These are phyloP conservation scores for Hanseniaspora taiwanica DNA, from an alignment of 805 yeast genomes.

Conservation along the genomic window DNA sequence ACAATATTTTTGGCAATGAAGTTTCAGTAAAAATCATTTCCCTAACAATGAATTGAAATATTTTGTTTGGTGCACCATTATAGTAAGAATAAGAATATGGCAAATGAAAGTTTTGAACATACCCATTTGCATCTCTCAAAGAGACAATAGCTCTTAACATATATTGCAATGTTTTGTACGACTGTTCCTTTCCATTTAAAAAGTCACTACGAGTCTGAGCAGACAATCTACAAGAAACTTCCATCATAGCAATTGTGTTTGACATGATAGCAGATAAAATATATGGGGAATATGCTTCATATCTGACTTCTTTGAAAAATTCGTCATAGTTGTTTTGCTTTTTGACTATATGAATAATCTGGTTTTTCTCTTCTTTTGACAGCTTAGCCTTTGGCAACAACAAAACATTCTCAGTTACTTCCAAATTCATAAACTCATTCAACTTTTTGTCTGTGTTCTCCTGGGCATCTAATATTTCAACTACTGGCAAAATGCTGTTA, in stretches of 20 bases:
- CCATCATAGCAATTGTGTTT: constrained; percentile 43
- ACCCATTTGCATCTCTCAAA: constrained; percentile 9
- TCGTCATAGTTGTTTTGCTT: too few relatives aligned
- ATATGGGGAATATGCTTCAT: constrained; percentile 1
- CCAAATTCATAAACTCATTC: not conserved
- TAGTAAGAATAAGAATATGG: constrained; percentile 1
- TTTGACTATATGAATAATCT: too few relatives aligned
- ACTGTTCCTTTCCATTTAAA: constrained; percentile 26
- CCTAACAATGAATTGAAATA: constrained; percentile 19
- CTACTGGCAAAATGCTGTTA: constrained; percentile 20
- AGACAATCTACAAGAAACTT: constrained; percentile 43
- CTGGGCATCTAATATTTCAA: not conserved
- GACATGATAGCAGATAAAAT: constrained; percentile 20
- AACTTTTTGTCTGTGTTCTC: not conserved
- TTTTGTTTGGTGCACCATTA: constrained; percentile 6
- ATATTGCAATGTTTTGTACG: constrained; percentile 25
- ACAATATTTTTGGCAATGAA: constrained; percentile 7
- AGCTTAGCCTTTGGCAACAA: too few relatives aligned
- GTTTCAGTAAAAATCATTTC: constrained; percentile 10
- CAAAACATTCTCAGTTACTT: not conserved
- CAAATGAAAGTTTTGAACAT: not conserved
- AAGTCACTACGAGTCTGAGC: constrained; percentile 21
- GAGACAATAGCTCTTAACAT: constrained; percentile 16
- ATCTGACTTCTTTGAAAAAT: too few relatives aligned
- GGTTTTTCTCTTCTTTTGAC: too few relatives aligned